Percentiles rank a stretch among this genome's conserved stretches.
phyloP scores from a whole-genome alignment of 805 yeast genomes.

The Saturnispora silvae region DNA sequence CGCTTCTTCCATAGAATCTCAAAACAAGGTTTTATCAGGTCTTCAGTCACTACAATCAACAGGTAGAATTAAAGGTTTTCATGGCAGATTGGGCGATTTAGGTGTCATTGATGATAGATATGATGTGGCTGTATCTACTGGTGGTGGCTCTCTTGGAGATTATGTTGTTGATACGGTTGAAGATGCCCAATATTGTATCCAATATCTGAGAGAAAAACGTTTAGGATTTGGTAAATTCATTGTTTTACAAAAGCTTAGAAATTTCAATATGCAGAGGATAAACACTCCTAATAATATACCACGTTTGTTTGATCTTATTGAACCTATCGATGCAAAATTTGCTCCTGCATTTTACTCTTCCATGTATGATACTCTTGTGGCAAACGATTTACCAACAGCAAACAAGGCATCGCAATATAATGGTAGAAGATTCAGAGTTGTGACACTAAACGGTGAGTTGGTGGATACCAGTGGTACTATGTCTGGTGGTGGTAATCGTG shows the following conservation, averaged over 20 bases:
- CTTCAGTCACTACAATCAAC: conserved; percentile 59
- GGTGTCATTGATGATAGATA: conserved; percentile 85
- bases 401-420: conserved; percentile 78
- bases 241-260: conserved; percentile 61
- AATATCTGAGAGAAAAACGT: conserved; percentile 67
- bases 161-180: conserved; percentile 79
- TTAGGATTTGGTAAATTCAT: conserved; percentile 88
- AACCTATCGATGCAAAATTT: conserved; percentile 56
- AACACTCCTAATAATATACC: conserved; percentile 69
- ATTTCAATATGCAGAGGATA: conserved; percentile 46
- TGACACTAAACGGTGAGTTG: conserved; percentile 82
- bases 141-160: conserved; percentile 83
- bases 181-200: conserved; percentile 55
- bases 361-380: conserved; percentile 79
- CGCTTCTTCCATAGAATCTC: conserved; percentile 48
- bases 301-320: conserved; percentile 74
- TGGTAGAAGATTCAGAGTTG: conserved; percentile 68
- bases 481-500: conserved; percentile 86
- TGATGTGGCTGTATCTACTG: conserved; percentile 92
- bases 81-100: conserved; percentile 85
- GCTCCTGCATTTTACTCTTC: conserved; percentile 85
- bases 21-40: conserved; percentile 62
- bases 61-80: conserved; percentile 76
- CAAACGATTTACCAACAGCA: conserved; percentile 68
- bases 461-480: conserved; percentile 92